Conservation (phyloP, 345 rosid species). For the Citrus inodora region DNA sequence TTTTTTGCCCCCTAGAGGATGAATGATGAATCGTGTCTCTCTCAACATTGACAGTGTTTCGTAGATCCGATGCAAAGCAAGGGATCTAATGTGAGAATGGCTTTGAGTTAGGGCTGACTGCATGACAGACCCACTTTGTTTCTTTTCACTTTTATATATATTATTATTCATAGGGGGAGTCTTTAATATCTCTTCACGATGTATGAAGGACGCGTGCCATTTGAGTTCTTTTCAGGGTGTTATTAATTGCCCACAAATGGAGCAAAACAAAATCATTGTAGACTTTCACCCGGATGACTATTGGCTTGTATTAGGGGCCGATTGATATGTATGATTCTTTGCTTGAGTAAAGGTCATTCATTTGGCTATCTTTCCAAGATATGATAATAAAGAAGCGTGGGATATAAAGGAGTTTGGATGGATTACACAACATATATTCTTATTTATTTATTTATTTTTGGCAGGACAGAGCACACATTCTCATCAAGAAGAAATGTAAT, state of each 20-base stretch:
- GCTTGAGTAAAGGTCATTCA: not conserved
- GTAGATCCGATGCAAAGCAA: constrained; percentile 30
- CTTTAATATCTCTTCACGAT: not conserved
- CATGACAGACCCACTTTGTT: constrained; percentile 15
- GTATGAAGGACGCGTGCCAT: not conserved
- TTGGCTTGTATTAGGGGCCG: not conserved
- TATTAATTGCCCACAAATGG: no score
- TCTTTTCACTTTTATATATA: not conserved
- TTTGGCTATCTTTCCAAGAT: not conserved
- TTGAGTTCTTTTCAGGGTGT: no score
- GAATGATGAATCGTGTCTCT: not conserved
- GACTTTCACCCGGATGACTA: not conserved
- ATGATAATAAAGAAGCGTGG: not conserved
- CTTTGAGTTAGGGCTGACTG: constrained; percentile 3
- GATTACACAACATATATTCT: no score
- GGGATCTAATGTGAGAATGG: constrained; percentile 2
- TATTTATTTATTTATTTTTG: no score
- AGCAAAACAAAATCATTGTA: not conserved
- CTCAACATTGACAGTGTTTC: constrained; percentile 25
- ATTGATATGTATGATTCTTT: constrained; percentile 5
- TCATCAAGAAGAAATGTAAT: no score
- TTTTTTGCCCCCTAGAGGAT: not conserved
- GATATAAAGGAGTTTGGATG: no score
- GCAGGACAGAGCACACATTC: no score
- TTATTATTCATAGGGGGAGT: not conserved